Conservation (phyloP, 208 protist species). For the Acanthamoeba royreba region DNA sequence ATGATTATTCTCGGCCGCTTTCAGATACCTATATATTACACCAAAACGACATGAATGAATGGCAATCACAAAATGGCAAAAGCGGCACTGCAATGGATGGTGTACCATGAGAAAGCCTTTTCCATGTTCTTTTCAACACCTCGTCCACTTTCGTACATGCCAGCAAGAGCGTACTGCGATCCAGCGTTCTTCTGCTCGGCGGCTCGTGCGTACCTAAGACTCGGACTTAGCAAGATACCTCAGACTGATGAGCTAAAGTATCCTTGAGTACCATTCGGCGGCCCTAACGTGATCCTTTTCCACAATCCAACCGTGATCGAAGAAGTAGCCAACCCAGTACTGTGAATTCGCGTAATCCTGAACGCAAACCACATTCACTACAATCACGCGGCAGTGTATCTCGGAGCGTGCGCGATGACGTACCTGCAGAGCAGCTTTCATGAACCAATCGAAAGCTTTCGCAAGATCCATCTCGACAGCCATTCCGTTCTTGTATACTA, state of each 20-base stretch:
- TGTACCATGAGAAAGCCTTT: neutral
- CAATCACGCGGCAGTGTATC: neutral
- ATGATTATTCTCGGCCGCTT: neutral
- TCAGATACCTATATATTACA: neutral
- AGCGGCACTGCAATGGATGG: neutral
- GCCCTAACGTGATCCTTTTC: conserved; percentile 38
- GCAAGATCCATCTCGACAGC: neutral
- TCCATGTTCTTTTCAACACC: neutral
- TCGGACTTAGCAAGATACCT: neutral
- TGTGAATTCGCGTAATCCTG: conserved; percentile 30
- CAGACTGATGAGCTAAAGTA: neutral
- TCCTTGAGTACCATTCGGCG: neutral
- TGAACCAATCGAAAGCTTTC: conserved; percentile 29
- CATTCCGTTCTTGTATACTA: conserved; percentile 12
- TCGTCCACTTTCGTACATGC: neutral
- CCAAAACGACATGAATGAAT: neutral
- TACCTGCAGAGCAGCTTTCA: neutral
- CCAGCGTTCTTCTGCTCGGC: conserved; percentile 30
- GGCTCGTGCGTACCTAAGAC: neutral
- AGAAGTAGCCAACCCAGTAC: conserved; percentile 38
- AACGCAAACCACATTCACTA: too few relatives aligned
- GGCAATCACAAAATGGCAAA: neutral
- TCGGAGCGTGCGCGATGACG: neutral
- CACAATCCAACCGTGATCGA: conserved; percentile 22
- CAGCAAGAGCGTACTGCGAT: conserved; percentile 1